These are phyloP conservation scores for Phoma herbarum DNA, from an alignment of 2,329 filamentous ascomycete species.

Conservation along the genomic window DNA sequence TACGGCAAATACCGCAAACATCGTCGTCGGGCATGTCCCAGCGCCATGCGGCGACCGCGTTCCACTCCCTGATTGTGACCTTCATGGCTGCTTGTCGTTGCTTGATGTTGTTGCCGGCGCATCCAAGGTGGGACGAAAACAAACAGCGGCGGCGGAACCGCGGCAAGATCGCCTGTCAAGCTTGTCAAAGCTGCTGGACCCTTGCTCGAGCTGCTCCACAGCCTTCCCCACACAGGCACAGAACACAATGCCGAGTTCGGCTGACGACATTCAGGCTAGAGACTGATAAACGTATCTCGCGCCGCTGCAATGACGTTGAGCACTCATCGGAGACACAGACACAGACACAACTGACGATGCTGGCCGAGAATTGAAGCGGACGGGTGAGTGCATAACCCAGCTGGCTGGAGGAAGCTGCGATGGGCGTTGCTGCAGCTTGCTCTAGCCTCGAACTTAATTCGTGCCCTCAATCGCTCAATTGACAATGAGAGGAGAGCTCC, in stretches of 20 bases:
- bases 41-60: constrained; percentile 93
- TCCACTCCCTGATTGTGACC: constrained; percentile 92
- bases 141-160: constrained; percentile 27
- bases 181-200: constrained; percentile 1
- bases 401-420: constrained; percentile 8
- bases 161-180: constrained; percentile 34
- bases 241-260: constrained; percentile 18
- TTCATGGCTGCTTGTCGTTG: constrained; percentile 71
- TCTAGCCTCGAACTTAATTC: constrained; percentile 24
- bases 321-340: constrained; percentile 4
- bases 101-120: constrained; percentile 15
- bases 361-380: constrained; percentile 2
- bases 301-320: not conserved
- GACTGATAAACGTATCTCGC: constrained; percentile 9
- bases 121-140: constrained; percentile 28
- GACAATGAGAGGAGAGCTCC: constrained; percentile 14
- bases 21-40: constrained; percentile 99
- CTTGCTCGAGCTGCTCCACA: constrained; percentile 19
- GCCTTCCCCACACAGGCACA: constrained; percentile 18
- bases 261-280: constrained; percentile 20
- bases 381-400: constrained; percentile 15
- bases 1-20: constrained; percentile 97
- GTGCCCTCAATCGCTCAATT: constrained; percentile 31
- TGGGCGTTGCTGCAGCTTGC: constrained; percentile 14
- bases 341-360: not conserved